Evolutionary conservation across 257 asterid genomes (phyloP), one percentile per base, ranked within the genome.

Genomic region (Nyctanthes arbortristis): DNA sequence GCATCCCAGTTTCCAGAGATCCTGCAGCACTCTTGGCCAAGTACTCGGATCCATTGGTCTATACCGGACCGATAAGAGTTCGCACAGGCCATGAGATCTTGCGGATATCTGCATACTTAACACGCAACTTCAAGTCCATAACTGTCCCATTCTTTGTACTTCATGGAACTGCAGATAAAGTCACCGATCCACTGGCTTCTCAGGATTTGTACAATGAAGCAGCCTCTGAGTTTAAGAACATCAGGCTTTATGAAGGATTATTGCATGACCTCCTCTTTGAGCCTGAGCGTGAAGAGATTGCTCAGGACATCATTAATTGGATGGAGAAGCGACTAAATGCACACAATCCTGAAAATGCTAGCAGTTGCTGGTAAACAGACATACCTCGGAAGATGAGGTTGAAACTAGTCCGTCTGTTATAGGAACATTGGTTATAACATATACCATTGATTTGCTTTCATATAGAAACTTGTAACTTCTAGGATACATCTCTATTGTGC

Each of bases 261-360:
- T 73, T 93, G 80, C 98, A 93, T 56, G 97, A 93, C 77, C 98
- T n/a, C n/a, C n/a, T n/a, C n/a, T n/a, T n/a, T n/a, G n/a, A n/a
- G n/a, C n/a, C n/a, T n/a, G n/a, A n/a, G 77, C 96, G 91, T 0
- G 97, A 91, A 69, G 98, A 93, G 69, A 80, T 93, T 2, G 96
- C 87, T 27, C 88, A 82, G 87, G 97, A 93, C 54, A 93, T 93
- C 64, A 93, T 91, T 55, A 86, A 91, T 34, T 93, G 98, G 98
- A 91, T 93, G 98, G 85, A 84, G 70, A 89, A 71, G 76, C 80
- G 86, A 54, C 35, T 89, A 61, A 72, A 67, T 47, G 75, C 62
- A 33, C 31, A 64, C 34, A 69, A 54, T 45, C 32, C 31, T 43
- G 80, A 36, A 64, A 75, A 14, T 66, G 78, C 70, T 11, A 40